phyloP scores from a whole-genome alignment of 345 rosid genomes.

The Salix arbutifolia region DNA sequence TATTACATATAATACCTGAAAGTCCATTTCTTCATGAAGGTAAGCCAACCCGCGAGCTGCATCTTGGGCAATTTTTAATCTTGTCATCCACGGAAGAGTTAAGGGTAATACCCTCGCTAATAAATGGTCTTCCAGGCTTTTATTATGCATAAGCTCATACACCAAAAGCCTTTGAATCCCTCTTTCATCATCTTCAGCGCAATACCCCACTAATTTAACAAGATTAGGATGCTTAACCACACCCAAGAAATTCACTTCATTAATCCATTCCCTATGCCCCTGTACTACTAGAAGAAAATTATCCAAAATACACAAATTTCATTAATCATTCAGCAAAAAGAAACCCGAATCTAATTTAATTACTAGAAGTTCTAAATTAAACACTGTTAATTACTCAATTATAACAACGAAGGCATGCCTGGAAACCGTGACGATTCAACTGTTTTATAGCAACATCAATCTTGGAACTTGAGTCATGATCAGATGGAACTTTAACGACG shows the following conservation, averaged over 20 bases:
- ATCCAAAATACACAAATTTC: conserved; percentile 6
- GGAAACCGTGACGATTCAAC: conserved; percentile 89
- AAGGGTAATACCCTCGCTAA: conserved; percentile 39
- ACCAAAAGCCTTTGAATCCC: conserved; percentile 89
- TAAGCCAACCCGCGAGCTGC: conserved; percentile 94
- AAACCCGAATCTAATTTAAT: neutral
- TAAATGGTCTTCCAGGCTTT: conserved; percentile 88
- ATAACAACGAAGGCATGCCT: conserved; percentile 54
- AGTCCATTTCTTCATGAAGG: conserved; percentile 95
- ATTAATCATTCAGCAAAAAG: neutral
- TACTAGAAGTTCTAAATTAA: neutral
- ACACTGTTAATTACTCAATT: neutral
- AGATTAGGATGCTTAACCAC: conserved; percentile 93
- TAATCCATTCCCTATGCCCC: conserved; percentile 99
- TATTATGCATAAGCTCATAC: conserved; percentile 82
- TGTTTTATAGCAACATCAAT: conserved; percentile 80
- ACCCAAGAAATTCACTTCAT: conserved; percentile 88
- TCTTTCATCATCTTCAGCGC: conserved; percentile 90
- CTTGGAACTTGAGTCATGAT: conserved; percentile 31
- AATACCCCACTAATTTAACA: conserved; percentile 82
- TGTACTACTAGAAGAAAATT: conserved; percentile 49
- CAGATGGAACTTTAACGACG: conserved; percentile 44
- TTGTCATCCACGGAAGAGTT: conserved; percentile 63
- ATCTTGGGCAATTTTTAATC: conserved; percentile 76
- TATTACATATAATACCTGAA: conserved; percentile 47